Evolutionary conservation across 2,329 filamentous ascomycete species (phyloP).

Genomic region (Colletotrichum sp.): DNA sequence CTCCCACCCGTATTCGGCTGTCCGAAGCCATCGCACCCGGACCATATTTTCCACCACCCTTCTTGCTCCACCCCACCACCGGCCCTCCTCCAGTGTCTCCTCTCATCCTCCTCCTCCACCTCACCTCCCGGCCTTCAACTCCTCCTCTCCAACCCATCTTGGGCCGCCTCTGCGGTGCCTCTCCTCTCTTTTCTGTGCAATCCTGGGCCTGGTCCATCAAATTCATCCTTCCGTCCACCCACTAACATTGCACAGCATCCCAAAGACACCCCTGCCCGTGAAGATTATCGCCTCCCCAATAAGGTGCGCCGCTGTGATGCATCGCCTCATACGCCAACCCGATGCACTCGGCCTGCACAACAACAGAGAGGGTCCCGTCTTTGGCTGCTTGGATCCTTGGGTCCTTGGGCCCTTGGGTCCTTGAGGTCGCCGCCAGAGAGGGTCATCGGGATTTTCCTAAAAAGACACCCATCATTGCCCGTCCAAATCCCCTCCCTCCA

Average conservation of each 20-base stretch:
- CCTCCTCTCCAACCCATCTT: background rate
- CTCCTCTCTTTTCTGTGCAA: background rate
- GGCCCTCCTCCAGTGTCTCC: background rate
- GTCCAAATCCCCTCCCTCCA: background rate
- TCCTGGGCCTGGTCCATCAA: slow-evolving; percentile 8
- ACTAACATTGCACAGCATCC: background rate
- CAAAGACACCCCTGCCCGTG: background rate
- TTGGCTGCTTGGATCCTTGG: background rate
- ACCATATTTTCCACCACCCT: too few species aligned
- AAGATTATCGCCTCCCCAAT: slow-evolving; percentile 13
- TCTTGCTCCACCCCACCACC: background rate
- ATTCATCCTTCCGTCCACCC: background rate
- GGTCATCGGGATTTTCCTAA: slow-evolving; percentile 3
- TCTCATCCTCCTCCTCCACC: background rate
- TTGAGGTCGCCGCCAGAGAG: background rate
- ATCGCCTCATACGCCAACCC: slow-evolving; percentile 7
- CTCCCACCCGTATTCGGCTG: too few species aligned
- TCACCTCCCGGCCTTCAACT: slow-evolving; percentile 1
- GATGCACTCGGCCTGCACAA: background rate
- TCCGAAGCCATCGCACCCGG: too few species aligned
- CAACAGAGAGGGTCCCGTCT: background rate
- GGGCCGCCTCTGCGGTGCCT: background rate
- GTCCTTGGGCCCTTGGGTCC: too few species aligned
- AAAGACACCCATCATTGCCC: slow-evolving; percentile 7
- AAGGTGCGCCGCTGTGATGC: slow-evolving; percentile 3